A percentile compares a stretch with the other conserved stretches of the same genome.
phyloP scores from a whole-genome alignment of 768 basidiomycete genomes.

The Kwoniella botswanensis region DNA sequence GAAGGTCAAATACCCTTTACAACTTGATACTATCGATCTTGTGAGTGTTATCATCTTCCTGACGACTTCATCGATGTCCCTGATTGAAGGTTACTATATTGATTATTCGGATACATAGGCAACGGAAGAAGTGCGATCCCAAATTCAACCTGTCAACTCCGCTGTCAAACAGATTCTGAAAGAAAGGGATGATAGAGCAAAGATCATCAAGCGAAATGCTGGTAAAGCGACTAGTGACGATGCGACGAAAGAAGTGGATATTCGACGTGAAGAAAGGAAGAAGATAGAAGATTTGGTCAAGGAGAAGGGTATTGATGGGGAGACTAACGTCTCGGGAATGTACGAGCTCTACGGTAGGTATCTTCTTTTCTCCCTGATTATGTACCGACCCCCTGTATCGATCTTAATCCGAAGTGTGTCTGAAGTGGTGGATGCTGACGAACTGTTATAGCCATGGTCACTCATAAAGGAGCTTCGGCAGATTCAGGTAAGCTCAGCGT shows the following conservation, averaged over 20 bases:
- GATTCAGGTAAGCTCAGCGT: slow-evolving; percentile 69
- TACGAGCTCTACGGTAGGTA: slow-evolving; percentile 88
- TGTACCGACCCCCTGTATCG: too few relatives aligned
- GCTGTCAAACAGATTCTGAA: slow-evolving; percentile 80
- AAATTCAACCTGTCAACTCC: slow-evolving; percentile 72
- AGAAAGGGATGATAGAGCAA: slow-evolving; percentile 78
- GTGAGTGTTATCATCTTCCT: slow-evolving; percentile 42
- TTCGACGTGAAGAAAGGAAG: slow-evolving; percentile 69
- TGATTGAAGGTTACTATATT: not conserved
- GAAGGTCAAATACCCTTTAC: slow-evolving; percentile 88
- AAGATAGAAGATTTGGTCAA: slow-evolving; percentile 64
- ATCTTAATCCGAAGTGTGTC: not conserved
- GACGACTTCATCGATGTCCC: not conserved
- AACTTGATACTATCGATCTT: slow-evolving; percentile 84
- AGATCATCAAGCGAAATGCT: slow-evolving; percentile 67
- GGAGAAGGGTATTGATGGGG: slow-evolving; percentile 61
- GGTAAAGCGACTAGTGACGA: slow-evolving; percentile 21
- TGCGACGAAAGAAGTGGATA: slow-evolving; percentile 17
- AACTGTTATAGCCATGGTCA: slow-evolving; percentile 74
- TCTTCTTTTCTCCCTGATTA: not conserved
- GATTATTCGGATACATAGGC: slow-evolving; percentile 40
- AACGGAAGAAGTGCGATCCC: slow-evolving; percentile 76
- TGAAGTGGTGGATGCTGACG: not conserved
- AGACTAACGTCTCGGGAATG: slow-evolving; percentile 76
- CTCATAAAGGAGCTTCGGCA: slow-evolving; percentile 94